Base-by-base conservation (phyloP, 148 eudicot species). In the Rhododendron williamsianum region DNA sequence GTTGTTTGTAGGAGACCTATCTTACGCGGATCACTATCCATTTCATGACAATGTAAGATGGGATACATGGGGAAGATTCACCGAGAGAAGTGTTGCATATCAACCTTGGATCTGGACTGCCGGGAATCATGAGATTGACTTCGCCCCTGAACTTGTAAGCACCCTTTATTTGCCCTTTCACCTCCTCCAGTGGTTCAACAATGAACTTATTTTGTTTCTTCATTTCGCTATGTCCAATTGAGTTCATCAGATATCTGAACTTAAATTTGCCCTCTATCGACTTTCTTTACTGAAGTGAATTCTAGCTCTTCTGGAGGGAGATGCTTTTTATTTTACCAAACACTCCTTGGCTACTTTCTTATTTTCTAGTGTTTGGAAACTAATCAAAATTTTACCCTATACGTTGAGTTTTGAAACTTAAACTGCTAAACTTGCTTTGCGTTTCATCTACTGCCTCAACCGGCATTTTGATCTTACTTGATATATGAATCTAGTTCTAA, bases 61-160 rank as follows among this genome's bases (percentile, higher is more conserved):
- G 95, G 95, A 93, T 85, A 86, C 93, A 9, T 93, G 93, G 93
- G 93, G 93, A 48, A 83, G 93, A 48, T 93, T 91, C 83, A 36
- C 46, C 16, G 93, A 93, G 86, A 88, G 93, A 77, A 93, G 90
- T n/a, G 86, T 49, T 6, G 95, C 92, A 36, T 93, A 90, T 90
- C 95, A 93, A 80, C 95, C 93, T 58, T 93, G 95, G 95, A 93
- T 93, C 67, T 93, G 93, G 95, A 91, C 95, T 3, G 91, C 91
- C 0, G 95, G 95, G 15, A 92, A 93, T 88, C 95, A 92, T 63
- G 95, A 93, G 76, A 35, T 93, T 18, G 93, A 92, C 86, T 93
- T 86, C 76, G 92, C 81, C 36, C 93, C 95, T 54, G 91, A 92
- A 85, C 81, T 93, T 72, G 94, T 93, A 91, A 84, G 93, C 56